Percentiles rank a stretch among this genome's conserved stretches.
These are phyloP conservation scores for Climacium dendroides DNA, from an alignment of 225 moss, liverwort and hornwort genomes.

Conservation along the genomic window DNA sequence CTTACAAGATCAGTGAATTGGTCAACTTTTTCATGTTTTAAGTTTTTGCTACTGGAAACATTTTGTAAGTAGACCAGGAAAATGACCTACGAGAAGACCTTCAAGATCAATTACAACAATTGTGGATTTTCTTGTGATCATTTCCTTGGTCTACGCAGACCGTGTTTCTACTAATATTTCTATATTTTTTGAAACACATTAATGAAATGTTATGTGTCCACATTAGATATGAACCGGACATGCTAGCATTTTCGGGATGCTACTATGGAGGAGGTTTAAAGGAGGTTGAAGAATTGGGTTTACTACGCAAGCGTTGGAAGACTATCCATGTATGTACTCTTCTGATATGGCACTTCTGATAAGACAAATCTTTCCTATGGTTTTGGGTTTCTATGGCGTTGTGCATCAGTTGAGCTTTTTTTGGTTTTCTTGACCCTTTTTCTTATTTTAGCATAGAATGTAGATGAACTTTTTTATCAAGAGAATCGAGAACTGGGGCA, in stretches of 20 bases:
- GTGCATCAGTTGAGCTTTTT: neutral
- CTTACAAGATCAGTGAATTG: neutral
- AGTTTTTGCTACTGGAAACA: neutral
- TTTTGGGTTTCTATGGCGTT: neutral
- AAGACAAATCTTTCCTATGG: neutral
- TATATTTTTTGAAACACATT: neutral
- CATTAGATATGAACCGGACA: constrained; percentile 69
- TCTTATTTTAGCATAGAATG: neutral
- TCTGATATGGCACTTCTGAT: neutral
- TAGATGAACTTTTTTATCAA: neutral
- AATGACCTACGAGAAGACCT: neutral
- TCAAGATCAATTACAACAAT: neutral
- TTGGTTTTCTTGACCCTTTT: neutral
- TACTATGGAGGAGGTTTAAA: constrained; percentile 66
- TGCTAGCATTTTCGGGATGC: constrained; percentile 85
- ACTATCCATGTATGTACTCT: constrained; percentile 30
- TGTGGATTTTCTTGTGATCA: neutral
- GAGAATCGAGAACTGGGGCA: neutral
- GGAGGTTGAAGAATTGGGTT: constrained; percentile 49
- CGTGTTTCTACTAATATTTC: neutral
- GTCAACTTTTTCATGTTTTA: neutral
- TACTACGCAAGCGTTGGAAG: constrained; percentile 73
- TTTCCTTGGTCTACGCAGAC: neutral
- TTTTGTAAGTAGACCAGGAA: neutral
- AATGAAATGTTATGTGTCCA: neutral